Conservation (phyloP, 805 yeast species). For the Dipodascus geniculatus region DNA sequence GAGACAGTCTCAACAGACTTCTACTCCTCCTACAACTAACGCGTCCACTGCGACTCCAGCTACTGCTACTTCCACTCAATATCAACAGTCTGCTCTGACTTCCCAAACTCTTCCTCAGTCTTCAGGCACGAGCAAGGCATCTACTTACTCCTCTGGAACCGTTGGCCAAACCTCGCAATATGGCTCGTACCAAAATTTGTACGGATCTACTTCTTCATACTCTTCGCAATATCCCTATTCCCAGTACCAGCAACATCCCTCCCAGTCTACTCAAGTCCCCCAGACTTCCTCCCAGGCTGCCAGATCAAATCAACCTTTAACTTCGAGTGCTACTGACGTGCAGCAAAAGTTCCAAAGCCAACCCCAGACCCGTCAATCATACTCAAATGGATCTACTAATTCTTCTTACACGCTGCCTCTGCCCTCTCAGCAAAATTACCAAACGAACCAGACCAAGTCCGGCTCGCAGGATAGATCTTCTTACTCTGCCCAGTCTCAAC, state of each 20-base stretch:
- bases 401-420: background rate
- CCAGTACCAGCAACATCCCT: background rate
- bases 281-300: background rate
- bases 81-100: background rate
- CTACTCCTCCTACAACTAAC: background rate
- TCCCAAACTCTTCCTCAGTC: background rate
- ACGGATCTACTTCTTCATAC: background rate
- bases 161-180: background rate
- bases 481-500: background rate
- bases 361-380: conserved; percentile 1
- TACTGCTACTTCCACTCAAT: background rate
- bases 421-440: background rate
- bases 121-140: background rate
- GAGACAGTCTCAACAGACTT: background rate
- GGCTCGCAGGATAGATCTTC: background rate
- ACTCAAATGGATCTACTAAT: background rate
- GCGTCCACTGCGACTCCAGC: background rate
- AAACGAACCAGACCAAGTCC: background rate
- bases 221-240: background rate
- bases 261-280: background rate
- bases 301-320: background rate
- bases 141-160: background rate
- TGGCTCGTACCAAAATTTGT: background rate
- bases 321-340: background rate
- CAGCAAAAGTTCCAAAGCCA: background rate